Percentiles rank a stretch among this genome's conserved stretches.
These are phyloP conservation scores for Colletotrichum siamense DNA, from an alignment of 2,329 filamentous ascomycete species.

Conservation along the genomic window DNA sequence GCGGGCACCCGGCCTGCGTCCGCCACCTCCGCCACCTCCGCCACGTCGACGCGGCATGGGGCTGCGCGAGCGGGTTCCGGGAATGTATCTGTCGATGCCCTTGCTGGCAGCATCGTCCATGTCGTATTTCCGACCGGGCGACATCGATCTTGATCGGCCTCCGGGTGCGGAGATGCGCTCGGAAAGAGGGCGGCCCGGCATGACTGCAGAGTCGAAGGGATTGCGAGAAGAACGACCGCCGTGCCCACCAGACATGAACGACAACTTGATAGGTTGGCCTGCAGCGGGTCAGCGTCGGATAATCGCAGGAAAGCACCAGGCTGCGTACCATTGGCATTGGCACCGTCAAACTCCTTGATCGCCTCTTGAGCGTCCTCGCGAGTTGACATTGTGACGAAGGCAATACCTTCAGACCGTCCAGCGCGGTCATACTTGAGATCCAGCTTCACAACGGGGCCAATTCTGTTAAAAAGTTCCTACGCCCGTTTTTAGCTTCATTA, in stretches of 20 bases:
- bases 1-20: slow-evolving; percentile 53
- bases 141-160: slow-evolving; percentile 68
- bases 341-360: slow-evolving; percentile 82
- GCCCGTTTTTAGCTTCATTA: slow-evolving; percentile 27
- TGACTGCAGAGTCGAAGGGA: slow-evolving; percentile 60
- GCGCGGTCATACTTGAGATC: slow-evolving; percentile 84
- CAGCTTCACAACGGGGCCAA: slow-evolving; percentile 74
- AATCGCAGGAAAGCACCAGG: neutral
- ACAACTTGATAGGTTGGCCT: slow-evolving; percentile 82
- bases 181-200: slow-evolving; percentile 62
- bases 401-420: slow-evolving; percentile 84
- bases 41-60: slow-evolving; percentile 59
- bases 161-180: slow-evolving; percentile 64
- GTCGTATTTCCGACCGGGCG: slow-evolving; percentile 50
- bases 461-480: slow-evolving; percentile 80
- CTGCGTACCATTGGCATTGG: slow-evolving; percentile 78
- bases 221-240: slow-evolving; percentile 46
- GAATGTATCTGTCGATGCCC: slow-evolving; percentile 81
- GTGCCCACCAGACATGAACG: slow-evolving; percentile 62
- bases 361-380: slow-evolving; percentile 76
- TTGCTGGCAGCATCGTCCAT: slow-evolving; percentile 67
- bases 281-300: neutral
- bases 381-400: slow-evolving; percentile 80
- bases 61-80: slow-evolving; percentile 64
- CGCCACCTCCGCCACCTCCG: slow-evolving; percentile 46